phyloP scores from a whole-genome alignment of 768 basidiomycete species.

The Termitomyces sp. region DNA sequence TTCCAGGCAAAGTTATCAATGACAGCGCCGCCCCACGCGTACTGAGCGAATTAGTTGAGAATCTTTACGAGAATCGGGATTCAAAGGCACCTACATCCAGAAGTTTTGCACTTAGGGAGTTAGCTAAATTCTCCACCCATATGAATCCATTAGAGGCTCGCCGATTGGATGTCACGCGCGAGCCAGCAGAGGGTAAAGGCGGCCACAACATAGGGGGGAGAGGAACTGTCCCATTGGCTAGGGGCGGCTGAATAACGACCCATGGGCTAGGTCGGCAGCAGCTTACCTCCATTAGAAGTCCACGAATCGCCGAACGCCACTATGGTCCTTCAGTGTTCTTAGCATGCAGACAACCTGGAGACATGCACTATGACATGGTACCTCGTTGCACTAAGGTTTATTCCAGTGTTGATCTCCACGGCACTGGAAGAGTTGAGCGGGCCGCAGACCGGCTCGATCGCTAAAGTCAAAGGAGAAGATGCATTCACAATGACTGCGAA shows the following conservation, averaged over 20 bases:
- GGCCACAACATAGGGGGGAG: constrained; percentile 25
- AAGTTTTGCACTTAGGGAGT: constrained; percentile 23
- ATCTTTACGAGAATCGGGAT: neutral
- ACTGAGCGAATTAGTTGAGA: constrained; percentile 11
- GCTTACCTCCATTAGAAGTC: constrained; percentile 1
- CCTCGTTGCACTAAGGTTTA: neutral
- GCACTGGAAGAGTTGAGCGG: neutral
- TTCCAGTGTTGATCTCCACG: neutral
- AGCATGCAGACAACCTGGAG: neutral
- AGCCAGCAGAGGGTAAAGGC: constrained; percentile 25
- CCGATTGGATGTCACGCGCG: constrained; percentile 20
- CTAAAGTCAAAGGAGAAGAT: neutral
- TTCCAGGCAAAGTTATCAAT: constrained; percentile 28
- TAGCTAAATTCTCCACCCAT: constrained; percentile 25
- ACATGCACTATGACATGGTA: neutral
- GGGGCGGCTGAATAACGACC: neutral
- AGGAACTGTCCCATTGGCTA: constrained; percentile 26
- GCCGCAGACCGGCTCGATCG: neutral
- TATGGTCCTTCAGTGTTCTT: neutral
- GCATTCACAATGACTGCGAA: neutral
- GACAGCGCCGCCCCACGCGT: constrained; percentile 28
- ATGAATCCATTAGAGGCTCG: constrained; percentile 26
- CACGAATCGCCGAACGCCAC: constrained; percentile 3
- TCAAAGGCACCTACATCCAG: constrained; percentile 12
- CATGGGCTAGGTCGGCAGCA: neutral